Evolutionary conservation across 345 rosid species (phyloP), one percentile per base, ranked within the genome.

Genomic region (Gossypium arboreum): DNA sequence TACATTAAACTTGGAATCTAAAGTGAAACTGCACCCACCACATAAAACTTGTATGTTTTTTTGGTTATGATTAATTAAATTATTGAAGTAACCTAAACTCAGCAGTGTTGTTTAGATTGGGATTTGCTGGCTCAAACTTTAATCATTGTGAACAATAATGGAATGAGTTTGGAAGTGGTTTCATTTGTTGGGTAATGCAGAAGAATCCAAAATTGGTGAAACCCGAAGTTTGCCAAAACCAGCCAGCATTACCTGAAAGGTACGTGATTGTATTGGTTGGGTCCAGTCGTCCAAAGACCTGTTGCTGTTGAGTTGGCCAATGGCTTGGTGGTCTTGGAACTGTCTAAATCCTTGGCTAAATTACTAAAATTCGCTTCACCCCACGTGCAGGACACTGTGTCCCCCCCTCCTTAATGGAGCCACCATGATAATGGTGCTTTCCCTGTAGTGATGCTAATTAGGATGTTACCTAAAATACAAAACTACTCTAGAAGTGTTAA

Each of bases 121-220:
- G 52, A 44, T 66, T 12, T 27, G 29, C n/a, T 66, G 22, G 68
- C 47, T 63, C 48, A 45, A 45, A 45, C 34, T 20, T 45, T 15
- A 68, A 68, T 48, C 29, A 68, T 68, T 68, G 72, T 68, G 56
- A 68, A 54, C 9, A 54, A 54, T 5, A 55, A 68, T 51, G 18
- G 55, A 48, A 68, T 22, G 12, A 47, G 41, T 47, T 47, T 24
- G 47, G 45, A 22, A 64, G 18, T 27, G 71, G 12, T 68, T 68
- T 10, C 55, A 22, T 66, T 68, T 68, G 71, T 47, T 47, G 47
- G 72, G 12, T 47, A 68, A n/a, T 4, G 20, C 52, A 66, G 34
- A 66, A 24, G 72, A 22, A 68, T 29, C 5, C 56, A 54, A 22
- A 56, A 57, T 20, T 57, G 29, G 61, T 22, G 11, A 62, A 62